Evolutionary conservation across 306 rosid species (phyloP), one percentile per base, ranked within the genome.

Genomic region (Senna tora): DNA sequence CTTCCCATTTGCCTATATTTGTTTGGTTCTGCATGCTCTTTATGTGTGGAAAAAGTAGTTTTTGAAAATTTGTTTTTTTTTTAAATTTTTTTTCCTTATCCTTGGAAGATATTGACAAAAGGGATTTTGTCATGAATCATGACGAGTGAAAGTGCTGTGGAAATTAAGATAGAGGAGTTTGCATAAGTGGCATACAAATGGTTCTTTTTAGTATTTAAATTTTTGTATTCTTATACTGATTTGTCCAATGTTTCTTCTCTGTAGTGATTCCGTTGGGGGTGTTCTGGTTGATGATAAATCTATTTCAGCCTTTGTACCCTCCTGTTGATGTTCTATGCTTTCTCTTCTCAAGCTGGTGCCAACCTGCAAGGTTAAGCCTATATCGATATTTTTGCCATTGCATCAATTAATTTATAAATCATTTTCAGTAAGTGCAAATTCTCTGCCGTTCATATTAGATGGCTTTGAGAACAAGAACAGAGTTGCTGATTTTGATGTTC

Each of bases 311-410:
- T 55, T 46, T 56, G 69, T 46, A 11, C 9, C 5, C 14, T 66
- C 20, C 30, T 22, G 59, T 57, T 50, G 64, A 50, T 60, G 64
- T 74, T 74, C 83, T 60, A 76, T 77, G 79, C 79, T 81, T 77
- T 59, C 74, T 43, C 76, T 81, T 72, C 57, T 63, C 67, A 77
- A 56, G 49, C 60, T 14, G 56, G 20, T 42, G 36, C 57, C 65
- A 9, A 12, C 22, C 33, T 32, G 32, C 72, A 62, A 74, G 36
- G 21, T 47, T 41, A 53, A 17, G n/a, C 63, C 34, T 10, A 20
- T 19, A 58, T 53, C 58, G 7, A 42, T 12, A 7, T 5, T 22
- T 17, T 60, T 16, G 5, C 64, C 65, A n/a, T 41, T 39, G 32
- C 55, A 68, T 20, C 65, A 46, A 62, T 62, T 67, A 46, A 6